phyloP scores from a whole-genome alignment of 352 stramenopile genomes.

The Globisporangium spinosum region DNA sequence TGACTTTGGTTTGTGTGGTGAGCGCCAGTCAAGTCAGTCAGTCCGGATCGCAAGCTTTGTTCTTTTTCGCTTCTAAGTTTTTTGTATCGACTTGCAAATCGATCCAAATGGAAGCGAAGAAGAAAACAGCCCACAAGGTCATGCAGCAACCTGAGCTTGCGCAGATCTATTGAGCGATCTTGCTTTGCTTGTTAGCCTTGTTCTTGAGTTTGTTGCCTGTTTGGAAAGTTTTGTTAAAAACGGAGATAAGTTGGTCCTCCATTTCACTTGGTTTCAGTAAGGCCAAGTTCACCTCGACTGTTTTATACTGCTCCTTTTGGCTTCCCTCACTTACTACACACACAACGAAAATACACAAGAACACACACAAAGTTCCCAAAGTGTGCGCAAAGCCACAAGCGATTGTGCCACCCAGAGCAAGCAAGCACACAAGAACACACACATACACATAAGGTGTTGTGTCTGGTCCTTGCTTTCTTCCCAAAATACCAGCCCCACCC shows the following conservation, averaged over 20 bases:
- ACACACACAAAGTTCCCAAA: not conserved
- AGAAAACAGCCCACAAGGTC: not conserved
- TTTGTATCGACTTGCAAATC: not conserved
- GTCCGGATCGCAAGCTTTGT: not conserved
- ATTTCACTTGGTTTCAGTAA: constrained; percentile 14
- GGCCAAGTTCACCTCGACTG: not conserved
- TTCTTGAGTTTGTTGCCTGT: not conserved
- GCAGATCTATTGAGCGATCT: not conserved
- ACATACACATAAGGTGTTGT: not conserved
- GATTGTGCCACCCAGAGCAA: not conserved
- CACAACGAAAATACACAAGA: not conserved
- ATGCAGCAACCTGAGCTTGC: not conserved
- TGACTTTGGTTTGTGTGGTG: not conserved
- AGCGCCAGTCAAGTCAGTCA: not conserved
- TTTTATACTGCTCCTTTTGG: not conserved
- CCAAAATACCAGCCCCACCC: constrained; percentile 12
- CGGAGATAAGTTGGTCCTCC: not conserved
- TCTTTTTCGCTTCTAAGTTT: not conserved
- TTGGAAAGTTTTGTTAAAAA: constrained; percentile 6
- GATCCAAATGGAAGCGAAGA: not conserved
- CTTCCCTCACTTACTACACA: not conserved
- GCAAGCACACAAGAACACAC: not conserved
- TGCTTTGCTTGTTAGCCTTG: not conserved
- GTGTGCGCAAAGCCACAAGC: not conserved
- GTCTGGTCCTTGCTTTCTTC: not conserved